Evolutionary conservation across 768 basidiomycete species (phyloP).

Genomic region (Exsudoporus frostii): DNA sequence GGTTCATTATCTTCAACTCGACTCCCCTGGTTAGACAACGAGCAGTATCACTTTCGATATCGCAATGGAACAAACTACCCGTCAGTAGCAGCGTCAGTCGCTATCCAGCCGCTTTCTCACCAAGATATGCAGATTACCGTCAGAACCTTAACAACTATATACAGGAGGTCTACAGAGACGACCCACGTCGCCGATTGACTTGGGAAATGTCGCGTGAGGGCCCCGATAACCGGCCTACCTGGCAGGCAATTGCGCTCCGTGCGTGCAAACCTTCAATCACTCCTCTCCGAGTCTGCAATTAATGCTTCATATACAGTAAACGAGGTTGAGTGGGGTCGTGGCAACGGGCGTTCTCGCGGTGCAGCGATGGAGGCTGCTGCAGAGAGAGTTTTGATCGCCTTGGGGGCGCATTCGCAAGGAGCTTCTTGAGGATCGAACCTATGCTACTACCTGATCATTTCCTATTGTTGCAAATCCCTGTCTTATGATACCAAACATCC

Average conservation of each 20-base stretch:
- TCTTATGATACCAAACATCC: neutral
- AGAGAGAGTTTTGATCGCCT: slow-evolving; percentile 14
- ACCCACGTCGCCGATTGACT: slow-evolving; percentile 10
- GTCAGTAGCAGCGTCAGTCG: slow-evolving; percentile 5
- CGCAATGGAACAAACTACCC: slow-evolving; percentile 6
- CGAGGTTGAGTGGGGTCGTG: slow-evolving; percentile 21
- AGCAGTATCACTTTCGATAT: neutral
- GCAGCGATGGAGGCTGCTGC: slow-evolving; percentile 26
- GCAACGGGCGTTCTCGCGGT: slow-evolving; percentile 13
- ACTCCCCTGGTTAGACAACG: neutral
- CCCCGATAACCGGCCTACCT: slow-evolving; percentile 22
- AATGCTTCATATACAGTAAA: slow-evolving; percentile 14
- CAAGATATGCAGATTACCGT: slow-evolving; percentile 14
- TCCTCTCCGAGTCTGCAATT: neutral
- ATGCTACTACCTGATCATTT: neutral
- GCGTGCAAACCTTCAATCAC: slow-evolving; percentile 1
- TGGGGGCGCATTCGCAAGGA: neutral
- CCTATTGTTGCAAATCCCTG: neutral
- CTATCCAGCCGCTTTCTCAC: neutral
- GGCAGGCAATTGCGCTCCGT: slow-evolving; percentile 23
- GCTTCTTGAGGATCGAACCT: neutral
- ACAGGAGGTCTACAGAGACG: slow-evolving; percentile 14
- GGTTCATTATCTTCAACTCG: neutral
- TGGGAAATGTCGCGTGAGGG: slow-evolving; percentile 18
- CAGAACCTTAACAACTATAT: slow-evolving; percentile 24